These are phyloP conservation scores for Hortaea werneckii DNA, from an alignment of 2,329 filamentous ascomycete genomes.

Conservation along the genomic window DNA sequence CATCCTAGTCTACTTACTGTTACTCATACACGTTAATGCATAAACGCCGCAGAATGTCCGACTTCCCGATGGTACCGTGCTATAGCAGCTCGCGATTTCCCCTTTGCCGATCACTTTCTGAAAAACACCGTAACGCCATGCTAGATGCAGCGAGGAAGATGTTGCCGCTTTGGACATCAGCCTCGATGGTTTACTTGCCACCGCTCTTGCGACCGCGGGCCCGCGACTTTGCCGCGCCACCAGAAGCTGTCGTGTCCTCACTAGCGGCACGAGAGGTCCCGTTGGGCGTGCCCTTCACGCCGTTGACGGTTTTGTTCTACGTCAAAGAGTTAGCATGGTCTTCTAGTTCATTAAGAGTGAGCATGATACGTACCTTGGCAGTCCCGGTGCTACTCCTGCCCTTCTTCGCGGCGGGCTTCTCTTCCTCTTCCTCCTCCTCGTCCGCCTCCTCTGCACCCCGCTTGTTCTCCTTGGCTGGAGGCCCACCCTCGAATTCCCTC, in stretches of 20 bases:
- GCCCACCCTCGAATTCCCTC: constrained; percentile 70
- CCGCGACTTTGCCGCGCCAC: constrained; percentile 37
- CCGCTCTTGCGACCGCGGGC: constrained; percentile 19
- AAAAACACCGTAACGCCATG: too few relatives aligned
- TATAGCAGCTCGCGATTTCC: too few relatives aligned
- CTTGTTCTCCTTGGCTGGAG: constrained; percentile 50
- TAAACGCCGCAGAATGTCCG: too few relatives aligned
- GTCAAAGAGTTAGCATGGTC: constrained; percentile 1
- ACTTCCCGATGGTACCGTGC: too few relatives aligned
- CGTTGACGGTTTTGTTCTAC: constrained; percentile 89
- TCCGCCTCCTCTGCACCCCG: constrained; percentile 72
- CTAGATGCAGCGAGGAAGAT: too few relatives aligned
- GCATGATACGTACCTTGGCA: constrained; percentile 59
- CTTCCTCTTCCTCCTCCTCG: constrained; percentile 67
- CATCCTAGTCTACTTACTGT: too few relatives aligned
- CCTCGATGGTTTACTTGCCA: too few relatives aligned
- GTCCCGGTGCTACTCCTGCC: constrained; percentile 55
- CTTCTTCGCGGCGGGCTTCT: constrained; percentile 80
- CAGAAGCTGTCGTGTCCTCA: constrained; percentile 64
- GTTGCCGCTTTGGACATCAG: too few relatives aligned
- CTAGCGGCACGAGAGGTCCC: constrained; percentile 78
- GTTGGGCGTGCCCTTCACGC: constrained; percentile 70
- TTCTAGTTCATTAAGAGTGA: background rate
- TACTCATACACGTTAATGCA: too few relatives aligned
- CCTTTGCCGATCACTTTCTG: too few relatives aligned